phyloP scores from a whole-genome alignment of 116 monocot genomes.

The Phalaenopsis hybrid region DNA sequence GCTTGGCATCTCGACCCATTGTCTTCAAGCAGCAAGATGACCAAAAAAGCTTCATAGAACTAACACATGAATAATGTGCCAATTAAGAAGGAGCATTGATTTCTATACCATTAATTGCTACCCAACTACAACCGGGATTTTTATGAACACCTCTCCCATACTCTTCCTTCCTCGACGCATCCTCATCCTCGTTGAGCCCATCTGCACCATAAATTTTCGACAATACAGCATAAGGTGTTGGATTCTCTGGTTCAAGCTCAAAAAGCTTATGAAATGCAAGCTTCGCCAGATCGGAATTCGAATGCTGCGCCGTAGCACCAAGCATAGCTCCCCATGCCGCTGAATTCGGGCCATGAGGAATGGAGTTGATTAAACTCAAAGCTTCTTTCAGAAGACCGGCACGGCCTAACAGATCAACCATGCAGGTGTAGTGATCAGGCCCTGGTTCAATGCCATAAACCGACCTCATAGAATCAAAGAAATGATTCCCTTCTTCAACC shows the following conservation, averaged over 20 bases:
- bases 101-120: conserved; percentile 14
- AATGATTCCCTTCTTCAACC: conserved; percentile 40
- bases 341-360: conserved; percentile 37
- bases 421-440: conserved; percentile 61
- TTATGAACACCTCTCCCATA: conserved; percentile 23
- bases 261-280: conserved; percentile 33
- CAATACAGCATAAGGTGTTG: conserved; percentile 39
- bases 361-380: conserved; percentile 39
- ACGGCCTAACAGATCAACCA: conserved; percentile 64
- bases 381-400: conserved; percentile 50
- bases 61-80: no score
- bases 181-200: conserved; percentile 42
- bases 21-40: not conserved
- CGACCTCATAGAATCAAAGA: conserved; percentile 46
- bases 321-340: conserved; percentile 63
- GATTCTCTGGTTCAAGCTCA: conserved; percentile 39
- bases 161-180: conserved; percentile 23
- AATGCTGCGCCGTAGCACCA: conserved; percentile 41
- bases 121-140: conserved; percentile 55
- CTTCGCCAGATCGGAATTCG: conserved; percentile 31
- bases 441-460: conserved; percentile 40
- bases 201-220: conserved; percentile 40
- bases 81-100: not conserved
- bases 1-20: not conserved
- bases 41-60: no score